phyloP scores from a whole-genome alignment of 2,329 filamentous ascomycete species.

The Podosphaera leucotricha region DNA sequence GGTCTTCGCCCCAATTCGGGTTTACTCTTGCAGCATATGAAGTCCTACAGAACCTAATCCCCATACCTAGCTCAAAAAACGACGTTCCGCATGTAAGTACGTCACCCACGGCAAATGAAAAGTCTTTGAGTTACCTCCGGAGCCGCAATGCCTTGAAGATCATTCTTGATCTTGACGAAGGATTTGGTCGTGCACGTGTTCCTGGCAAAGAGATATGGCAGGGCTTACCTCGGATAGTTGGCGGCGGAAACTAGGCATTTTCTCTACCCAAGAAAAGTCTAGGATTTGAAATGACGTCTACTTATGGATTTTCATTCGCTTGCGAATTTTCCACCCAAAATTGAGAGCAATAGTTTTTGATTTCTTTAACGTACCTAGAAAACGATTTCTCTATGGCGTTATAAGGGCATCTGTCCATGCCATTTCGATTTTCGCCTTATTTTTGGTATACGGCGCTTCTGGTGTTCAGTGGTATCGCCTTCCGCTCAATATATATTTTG shows the following conservation, averaged over 20 bases:
- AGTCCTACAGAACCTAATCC: slow-evolving; percentile 58
- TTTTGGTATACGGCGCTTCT: background rate
- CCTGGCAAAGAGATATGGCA: slow-evolving; percentile 12
- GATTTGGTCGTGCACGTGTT: slow-evolving; percentile 40
- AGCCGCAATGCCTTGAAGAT: slow-evolving; percentile 88
- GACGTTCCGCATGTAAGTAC: slow-evolving; percentile 28
- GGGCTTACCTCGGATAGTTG: slow-evolving; percentile 11
- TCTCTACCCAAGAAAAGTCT: no score
- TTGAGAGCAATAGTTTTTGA: no score
- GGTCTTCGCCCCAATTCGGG: slow-evolving; percentile 90
- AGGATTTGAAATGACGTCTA: no score
- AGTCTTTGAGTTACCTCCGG: slow-evolving; percentile 31
- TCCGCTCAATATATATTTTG: background rate
- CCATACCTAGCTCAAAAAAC: slow-evolving; percentile 45
- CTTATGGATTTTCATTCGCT: background rate
- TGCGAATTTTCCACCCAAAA: background rate
- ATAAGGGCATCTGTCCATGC: background rate
- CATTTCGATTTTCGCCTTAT: background rate
- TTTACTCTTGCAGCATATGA: slow-evolving; percentile 95
- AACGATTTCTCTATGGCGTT: background rate
- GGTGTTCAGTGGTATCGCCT: background rate
- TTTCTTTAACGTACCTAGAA: background rate
- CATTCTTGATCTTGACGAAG: slow-evolving; percentile 79
- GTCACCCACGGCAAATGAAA: slow-evolving; percentile 17
- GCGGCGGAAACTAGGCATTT: slow-evolving; percentile 5